phyloP scores from a whole-genome alignment of 2,329 filamentous ascomycete species.

The Aureobasidium vineae region DNA sequence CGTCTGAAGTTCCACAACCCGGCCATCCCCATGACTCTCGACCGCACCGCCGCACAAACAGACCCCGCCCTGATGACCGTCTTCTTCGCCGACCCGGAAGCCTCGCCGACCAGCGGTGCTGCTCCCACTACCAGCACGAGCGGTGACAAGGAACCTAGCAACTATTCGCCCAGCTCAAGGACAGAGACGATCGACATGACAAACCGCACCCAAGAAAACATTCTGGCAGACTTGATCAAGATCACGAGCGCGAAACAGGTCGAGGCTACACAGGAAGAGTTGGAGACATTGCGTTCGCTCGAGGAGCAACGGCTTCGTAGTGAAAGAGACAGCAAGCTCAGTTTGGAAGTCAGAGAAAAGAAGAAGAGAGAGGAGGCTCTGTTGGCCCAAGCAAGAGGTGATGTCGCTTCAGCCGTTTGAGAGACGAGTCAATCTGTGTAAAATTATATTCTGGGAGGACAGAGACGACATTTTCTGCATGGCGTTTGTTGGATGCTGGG shows the following conservation, averaged over 20 bases:
- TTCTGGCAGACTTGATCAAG: constrained; percentile 61
- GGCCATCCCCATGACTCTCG: constrained; percentile 74
- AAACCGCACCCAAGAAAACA: constrained; percentile 58
- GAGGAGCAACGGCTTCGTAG: constrained; percentile 55
- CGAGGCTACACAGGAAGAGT: constrained; percentile 59
- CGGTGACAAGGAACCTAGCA: constrained; percentile 38
- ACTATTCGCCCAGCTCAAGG: constrained; percentile 35
- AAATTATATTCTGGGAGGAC: constrained; percentile 1
- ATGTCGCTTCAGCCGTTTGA: constrained; percentile 36
- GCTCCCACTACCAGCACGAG: constrained; percentile 34
- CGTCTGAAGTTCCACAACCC: constrained; percentile 96
- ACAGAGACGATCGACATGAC: constrained; percentile 58
- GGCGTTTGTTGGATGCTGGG: constrained; percentile 9
- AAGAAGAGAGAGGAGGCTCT: constrained; percentile 62
- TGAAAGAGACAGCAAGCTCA: constrained; percentile 55
- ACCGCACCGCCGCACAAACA: constrained; percentile 60
- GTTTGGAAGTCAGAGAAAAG: constrained; percentile 54
- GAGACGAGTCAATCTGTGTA: not conserved
- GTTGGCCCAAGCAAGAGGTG: constrained; percentile 55
- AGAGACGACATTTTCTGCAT: constrained; percentile 16
- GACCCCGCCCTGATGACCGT: constrained; percentile 63
- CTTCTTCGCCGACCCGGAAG: constrained; percentile 51
- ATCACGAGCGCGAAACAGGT: constrained; percentile 61
- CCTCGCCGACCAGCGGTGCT: constrained; percentile 34
- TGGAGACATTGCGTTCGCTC: constrained; percentile 57